These are phyloP conservation scores for Tripterygium wilfordii DNA, from an alignment of 177 flowering plant genomes.

Conservation along the genomic window DNA sequence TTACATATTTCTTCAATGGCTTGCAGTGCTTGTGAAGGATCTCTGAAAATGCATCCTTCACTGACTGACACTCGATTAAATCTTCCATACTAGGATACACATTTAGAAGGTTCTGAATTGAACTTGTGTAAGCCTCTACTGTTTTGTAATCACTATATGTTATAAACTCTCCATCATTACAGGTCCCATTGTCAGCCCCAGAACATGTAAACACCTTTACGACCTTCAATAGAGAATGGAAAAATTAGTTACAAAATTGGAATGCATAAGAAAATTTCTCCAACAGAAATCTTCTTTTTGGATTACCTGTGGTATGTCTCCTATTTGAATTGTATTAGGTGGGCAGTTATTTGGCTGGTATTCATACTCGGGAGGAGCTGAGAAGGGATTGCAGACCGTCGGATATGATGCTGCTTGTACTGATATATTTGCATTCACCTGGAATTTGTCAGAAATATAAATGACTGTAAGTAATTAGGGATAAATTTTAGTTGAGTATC, in stretches of 20 bases:
- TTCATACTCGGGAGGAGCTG: conserved; percentile 55
- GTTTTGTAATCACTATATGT: conserved; percentile 19
- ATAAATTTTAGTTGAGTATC: too few relatives aligned
- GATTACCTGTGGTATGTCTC: conserved; percentile 66
- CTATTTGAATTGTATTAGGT: conserved; percentile 41
- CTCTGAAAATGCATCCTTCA: conserved; percentile 57
- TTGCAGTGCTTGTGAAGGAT: conserved; percentile 59
- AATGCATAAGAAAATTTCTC: too few relatives aligned
- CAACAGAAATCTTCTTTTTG: not conserved
- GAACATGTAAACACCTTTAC: conserved; percentile 47
- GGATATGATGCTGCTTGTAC: conserved; percentile 17
- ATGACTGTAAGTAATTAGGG: too few relatives aligned
- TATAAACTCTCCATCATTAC: conserved; percentile 35
- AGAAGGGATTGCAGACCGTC: conserved; percentile 86
- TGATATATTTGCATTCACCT: conserved; percentile 68
- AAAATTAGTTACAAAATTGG: too few relatives aligned
- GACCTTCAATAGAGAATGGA: conserved; percentile 27
- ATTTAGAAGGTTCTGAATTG: conserved; percentile 58
- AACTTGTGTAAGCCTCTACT: conserved; percentile 53
- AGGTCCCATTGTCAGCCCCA: conserved; percentile 25
- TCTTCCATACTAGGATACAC: conserved; percentile 67
- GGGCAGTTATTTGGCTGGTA: conserved; percentile 66
- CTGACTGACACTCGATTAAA: conserved; percentile 60
- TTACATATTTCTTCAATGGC: conserved; percentile 50
- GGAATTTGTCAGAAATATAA: conserved; percentile 4